These are phyloP conservation scores for Luffa aegyptiaca DNA, from an alignment of 306 rosid species.

Conservation along the genomic window DNA sequence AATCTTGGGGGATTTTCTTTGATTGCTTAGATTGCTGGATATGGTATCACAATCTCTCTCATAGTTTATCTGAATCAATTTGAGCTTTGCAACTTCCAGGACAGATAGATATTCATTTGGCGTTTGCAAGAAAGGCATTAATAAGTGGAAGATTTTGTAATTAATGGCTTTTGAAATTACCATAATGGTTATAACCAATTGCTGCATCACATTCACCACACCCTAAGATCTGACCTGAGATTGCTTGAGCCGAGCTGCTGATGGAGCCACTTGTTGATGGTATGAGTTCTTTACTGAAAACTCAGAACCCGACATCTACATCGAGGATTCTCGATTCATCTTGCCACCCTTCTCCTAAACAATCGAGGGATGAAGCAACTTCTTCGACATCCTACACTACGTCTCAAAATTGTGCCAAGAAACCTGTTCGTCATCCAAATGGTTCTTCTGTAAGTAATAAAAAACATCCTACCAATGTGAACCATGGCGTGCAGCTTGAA, in stretches of 20 bases:
- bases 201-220: conserved; percentile 8
- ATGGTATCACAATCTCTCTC: conserved; percentile 18
- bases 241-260: conserved; percentile 12
- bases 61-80: conserved; percentile 23
- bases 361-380: conserved; percentile 32
- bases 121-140: conserved; percentile 9
- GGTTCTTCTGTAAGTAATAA: conserved; percentile 35
- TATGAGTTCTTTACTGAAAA: conserved; percentile 29
- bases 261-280: conserved; percentile 57
- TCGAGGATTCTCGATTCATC: conserved; percentile 31
- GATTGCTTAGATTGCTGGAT: conserved; percentile 21
- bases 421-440: conserved; percentile 25
- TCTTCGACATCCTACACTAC: conserved; percentile 29
- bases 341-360: conserved; percentile 32
- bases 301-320: conserved; percentile 42
- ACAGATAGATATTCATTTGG: conserved; percentile 22
- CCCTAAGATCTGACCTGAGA: conserved; percentile 16
- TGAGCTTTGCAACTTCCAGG: conserved; percentile 19
- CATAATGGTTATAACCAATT: conserved; percentile 5
- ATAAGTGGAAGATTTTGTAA: conserved; percentile 6
- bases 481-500: conserved; percentile 14
- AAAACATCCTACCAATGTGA: conserved; percentile 25
- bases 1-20: conserved; percentile 25
- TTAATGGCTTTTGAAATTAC: conserved; percentile 5
- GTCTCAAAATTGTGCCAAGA: conserved; percentile 32